Evolutionary conservation across 2,329 filamentous ascomycete genomes (phyloP), one percentile per base, ranked within the genome.

Genomic region (Stemphylium vesicarium): DNA sequence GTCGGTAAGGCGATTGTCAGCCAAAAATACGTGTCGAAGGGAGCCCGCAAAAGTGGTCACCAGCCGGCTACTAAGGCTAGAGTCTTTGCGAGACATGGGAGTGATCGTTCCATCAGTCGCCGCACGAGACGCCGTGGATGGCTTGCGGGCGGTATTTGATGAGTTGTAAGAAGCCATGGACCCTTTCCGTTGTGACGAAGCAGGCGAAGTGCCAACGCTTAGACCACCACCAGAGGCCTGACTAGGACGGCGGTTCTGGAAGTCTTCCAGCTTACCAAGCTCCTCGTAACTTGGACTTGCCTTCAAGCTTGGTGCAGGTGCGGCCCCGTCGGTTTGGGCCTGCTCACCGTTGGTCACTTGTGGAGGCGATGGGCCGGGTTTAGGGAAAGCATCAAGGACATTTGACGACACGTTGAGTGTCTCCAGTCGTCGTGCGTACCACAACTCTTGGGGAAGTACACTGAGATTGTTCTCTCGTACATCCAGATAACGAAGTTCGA

Each of bases 401-500:
- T 99, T 99, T 10, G 95, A 97, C 0, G 94, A 98, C 11, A 96
- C 88, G 66, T 99, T 99, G 55, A 99, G 84, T 0, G 89, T 94
- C 75, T 98, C 93, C 50, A 99, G 78, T 71, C 89, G 92, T 65
- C 89, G 88, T 46, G 94, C 94, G 82, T 91, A 94, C 95, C 95
- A 99, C n/a, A 99, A 84, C 71, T 99, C 95, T 70, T 91, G 86
- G 2, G 95, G 95, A 29, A 99, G 81, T 68, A 89, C 89, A 62
- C 88, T 89, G 53, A 99, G 84, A 70, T 98, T 99, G 79, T 98
- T 99, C 70, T 95, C 92, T 60, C 94, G 86, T 15, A 98, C 84
- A 71, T 99, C 94, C 36, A 99, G 81, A 59, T 92, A 89, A 48
- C 87, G 88, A 58, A 99, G 81, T 73, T 98, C 94, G 0, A 83